Conservation (phyloP, 768 basidiomycete species). For the Sarcomyxa edulis region DNA sequence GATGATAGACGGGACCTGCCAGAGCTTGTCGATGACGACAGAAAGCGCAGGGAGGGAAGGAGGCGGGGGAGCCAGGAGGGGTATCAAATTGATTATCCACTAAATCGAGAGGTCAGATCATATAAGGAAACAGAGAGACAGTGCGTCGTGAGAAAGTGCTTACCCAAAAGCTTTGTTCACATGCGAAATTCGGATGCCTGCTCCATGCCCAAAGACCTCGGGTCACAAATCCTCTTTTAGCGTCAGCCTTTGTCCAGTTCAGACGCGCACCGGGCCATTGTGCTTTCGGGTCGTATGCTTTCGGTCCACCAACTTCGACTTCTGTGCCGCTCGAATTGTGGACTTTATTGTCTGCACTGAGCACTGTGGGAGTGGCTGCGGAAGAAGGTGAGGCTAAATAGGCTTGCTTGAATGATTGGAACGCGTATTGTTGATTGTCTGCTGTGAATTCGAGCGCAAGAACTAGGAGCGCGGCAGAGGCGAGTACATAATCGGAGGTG, state of each 20-base stretch:
- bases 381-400: constrained; percentile 12
- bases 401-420: constrained; percentile 71
- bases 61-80: constrained; percentile 41
- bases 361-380: neutral
- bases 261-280: constrained; percentile 68
- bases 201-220: constrained; percentile 83
- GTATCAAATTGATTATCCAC: constrained; percentile 68
- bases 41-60: constrained; percentile 18
- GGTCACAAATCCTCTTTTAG: constrained; percentile 77
- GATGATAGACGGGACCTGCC: too few species aligned
- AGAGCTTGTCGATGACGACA: constrained; percentile 1
- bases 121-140: constrained; percentile 2
- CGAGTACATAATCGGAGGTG: constrained; percentile 59
- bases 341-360: constrained; percentile 20
- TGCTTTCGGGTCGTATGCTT: constrained; percentile 34
- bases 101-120: constrained; percentile 1
- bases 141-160: constrained; percentile 15
- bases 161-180: constrained; percentile 88
- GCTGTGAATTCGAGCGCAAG: constrained; percentile 74
- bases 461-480: constrained; percentile 48
- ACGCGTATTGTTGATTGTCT: constrained; percentile 91
- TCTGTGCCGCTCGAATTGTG: constrained; percentile 21
- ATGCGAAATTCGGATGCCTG: constrained; percentile 89
- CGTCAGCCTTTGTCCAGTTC: constrained; percentile 62
- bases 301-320: too few species aligned